Percentiles rank a stretch among this genome's conserved stretches.
phyloP scores from a whole-genome alignment of 2,329 filamentous ascomycete genomes.

The Talaromyces rugulosus region DNA sequence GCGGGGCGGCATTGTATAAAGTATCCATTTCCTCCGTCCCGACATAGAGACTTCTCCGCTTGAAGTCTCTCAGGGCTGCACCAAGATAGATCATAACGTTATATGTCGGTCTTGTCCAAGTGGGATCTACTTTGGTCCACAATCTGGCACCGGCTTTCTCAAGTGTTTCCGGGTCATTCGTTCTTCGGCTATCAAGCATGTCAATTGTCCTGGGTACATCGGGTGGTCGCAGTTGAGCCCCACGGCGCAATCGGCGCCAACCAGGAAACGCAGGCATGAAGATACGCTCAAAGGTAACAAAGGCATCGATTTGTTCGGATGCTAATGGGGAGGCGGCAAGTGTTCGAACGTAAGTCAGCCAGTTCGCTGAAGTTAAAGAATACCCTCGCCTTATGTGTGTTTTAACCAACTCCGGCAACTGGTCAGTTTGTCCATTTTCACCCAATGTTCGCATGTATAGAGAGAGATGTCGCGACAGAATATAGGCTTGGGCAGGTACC shows the following conservation, averaged over 20 bases:
- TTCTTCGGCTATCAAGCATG: constrained; percentile 26
- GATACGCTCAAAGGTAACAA: constrained; percentile 66
- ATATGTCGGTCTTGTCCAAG: constrained; percentile 42
- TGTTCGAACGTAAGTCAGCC: constrained; percentile 71
- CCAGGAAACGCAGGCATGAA: constrained; percentile 78
- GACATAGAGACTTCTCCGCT: constrained; percentile 30
- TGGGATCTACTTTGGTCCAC: constrained; percentile 35
- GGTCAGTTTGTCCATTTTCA: constrained; percentile 50
- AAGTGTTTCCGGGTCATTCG: constrained; percentile 22
- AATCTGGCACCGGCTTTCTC: constrained; percentile 28
- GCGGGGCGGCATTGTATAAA: constrained; percentile 29
- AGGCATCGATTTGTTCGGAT: constrained; percentile 56
- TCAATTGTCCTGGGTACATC: constrained; percentile 26
- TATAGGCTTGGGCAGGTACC: constrained; percentile 42
- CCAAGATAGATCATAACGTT: constrained; percentile 41
- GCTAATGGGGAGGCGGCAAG: constrained; percentile 59
- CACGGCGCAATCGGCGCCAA: constrained; percentile 51
- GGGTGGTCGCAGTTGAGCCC: constrained; percentile 26
- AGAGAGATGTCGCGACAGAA: constrained; percentile 47
- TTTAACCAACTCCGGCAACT: constrained; percentile 50
- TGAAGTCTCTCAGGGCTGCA: constrained; percentile 34
- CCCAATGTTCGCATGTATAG: constrained; percentile 52
- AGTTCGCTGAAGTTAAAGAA: constrained; percentile 68
- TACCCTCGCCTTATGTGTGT: constrained; percentile 65
- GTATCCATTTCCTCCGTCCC: constrained; percentile 26